phyloP scores from a whole-genome alignment of 202 grass and related monocot genomes.

The Zoysia matrella region DNA sequence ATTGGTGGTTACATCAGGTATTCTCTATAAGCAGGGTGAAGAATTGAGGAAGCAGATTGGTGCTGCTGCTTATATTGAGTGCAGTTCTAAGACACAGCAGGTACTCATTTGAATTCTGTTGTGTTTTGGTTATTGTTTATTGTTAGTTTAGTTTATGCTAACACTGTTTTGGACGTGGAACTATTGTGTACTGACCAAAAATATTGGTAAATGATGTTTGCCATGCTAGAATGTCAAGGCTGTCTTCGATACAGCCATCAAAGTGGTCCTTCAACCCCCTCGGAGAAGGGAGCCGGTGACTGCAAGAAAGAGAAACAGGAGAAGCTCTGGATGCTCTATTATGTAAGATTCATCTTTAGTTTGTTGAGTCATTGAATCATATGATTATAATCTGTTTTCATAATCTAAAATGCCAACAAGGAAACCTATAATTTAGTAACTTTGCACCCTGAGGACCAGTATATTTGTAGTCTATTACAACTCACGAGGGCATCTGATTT shows the following conservation, averaged over 20 bases:
- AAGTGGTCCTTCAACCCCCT: slow-evolving; percentile 81
- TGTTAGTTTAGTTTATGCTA: background rate
- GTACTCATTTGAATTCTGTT: slow-evolving; percentile 13
- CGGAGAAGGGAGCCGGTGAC: slow-evolving; percentile 52
- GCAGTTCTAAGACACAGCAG: slow-evolving; percentile 83
- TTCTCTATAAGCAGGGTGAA: slow-evolving; percentile 51
- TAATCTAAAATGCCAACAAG: background rate
- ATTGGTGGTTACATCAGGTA: background rate
- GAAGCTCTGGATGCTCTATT: slow-evolving; percentile 64
- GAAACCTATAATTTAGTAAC: too few relatives aligned
- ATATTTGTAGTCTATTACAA: too few relatives aligned
- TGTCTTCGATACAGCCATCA: slow-evolving; percentile 84
- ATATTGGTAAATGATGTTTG: slow-evolving; percentile 8
- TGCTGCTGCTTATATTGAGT: slow-evolving; percentile 72
- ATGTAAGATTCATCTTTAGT: slow-evolving; percentile 46
- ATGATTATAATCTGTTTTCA: background rate
- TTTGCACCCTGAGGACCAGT: too few relatives aligned
- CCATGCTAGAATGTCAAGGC: slow-evolving; percentile 71
- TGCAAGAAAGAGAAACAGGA: slow-evolving; percentile 59
- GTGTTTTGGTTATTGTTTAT: background rate
- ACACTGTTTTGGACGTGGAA: background rate
- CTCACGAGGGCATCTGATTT: background rate
- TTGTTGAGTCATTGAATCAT: background rate
- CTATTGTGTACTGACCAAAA: background rate
- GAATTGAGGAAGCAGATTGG: slow-evolving; percentile 80